Conservation (phyloP, 768 basidiomycete genomes). For the Mycena chlorophos region DNA sequence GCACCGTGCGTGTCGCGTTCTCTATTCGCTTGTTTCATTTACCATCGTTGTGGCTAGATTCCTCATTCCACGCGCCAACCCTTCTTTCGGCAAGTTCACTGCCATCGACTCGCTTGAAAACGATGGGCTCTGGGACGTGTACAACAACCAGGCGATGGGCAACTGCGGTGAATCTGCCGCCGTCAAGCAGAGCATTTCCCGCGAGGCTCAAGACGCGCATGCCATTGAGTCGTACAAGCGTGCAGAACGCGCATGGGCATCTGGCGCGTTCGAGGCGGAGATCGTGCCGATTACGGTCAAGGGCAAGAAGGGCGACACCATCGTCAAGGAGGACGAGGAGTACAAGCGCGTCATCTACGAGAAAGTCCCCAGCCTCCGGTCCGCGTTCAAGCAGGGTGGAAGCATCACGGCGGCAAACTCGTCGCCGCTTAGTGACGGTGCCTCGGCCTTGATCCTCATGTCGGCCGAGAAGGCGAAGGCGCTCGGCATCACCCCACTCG, state of each 20-base stretch:
- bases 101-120: slow-evolving; percentile 83
- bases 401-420: slow-evolving; percentile 97
- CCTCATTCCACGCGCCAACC: slow-evolving; percentile 79
- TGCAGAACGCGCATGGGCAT: slow-evolving; percentile 87
- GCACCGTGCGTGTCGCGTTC: slow-evolving; percentile 73
- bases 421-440: slow-evolving; percentile 92
- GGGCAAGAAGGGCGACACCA: slow-evolving; percentile 89
- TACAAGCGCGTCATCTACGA: slow-evolving; percentile 96
- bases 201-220: slow-evolving; percentile 87
- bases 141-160: slow-evolving; percentile 98
- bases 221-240: slow-evolving; percentile 95
- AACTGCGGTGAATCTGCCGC: slow-evolving; percentile 91
- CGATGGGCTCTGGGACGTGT: slow-evolving; percentile 96
- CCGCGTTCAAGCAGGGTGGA: slow-evolving; percentile 88
- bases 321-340: slow-evolving; percentile 95
- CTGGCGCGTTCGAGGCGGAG: slow-evolving; percentile 82
- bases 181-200: slow-evolving; percentile 76
- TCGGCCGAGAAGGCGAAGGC: slow-evolving; percentile 91
- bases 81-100: slow-evolving; percentile 86
- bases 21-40: slow-evolving; percentile 1
- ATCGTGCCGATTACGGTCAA: slow-evolving; percentile 88
- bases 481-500: slow-evolving; percentile 89
- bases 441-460: slow-evolving; percentile 92
- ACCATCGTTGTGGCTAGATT: slow-evolving; percentile 54
- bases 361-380: slow-evolving; percentile 85